phyloP scores from a whole-genome alignment of 768 basidiomycete genomes.

The Lentinula boryana region DNA sequence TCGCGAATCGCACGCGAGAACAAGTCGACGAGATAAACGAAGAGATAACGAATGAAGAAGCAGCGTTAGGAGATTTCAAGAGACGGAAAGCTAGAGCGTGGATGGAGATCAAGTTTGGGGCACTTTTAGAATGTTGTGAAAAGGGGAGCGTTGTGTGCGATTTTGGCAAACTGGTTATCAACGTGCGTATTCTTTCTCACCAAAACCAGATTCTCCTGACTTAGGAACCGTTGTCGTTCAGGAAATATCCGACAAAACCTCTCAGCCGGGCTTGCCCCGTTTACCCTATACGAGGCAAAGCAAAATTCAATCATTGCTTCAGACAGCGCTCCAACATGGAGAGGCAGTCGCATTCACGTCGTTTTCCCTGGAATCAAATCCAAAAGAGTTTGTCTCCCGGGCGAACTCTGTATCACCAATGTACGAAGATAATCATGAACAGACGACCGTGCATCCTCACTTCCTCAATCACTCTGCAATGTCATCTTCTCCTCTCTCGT shows the following conservation, averaged over 20 bases:
- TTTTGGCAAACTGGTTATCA: constrained; percentile 46
- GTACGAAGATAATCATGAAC: not conserved
- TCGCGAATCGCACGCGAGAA: constrained; percentile 60
- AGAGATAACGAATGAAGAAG: constrained; percentile 80
- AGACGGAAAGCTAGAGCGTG: constrained; percentile 59
- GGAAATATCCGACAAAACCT: constrained; percentile 76
- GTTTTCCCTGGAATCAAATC: constrained; percentile 10
- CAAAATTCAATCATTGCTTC: constrained; percentile 53
- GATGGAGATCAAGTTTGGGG: constrained; percentile 85
- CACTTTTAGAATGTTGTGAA: constrained; percentile 76
- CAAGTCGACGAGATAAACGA: constrained; percentile 75
- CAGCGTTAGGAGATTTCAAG: constrained; percentile 78
- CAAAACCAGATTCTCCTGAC: not conserved
- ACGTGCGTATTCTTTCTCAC: constrained; percentile 22
- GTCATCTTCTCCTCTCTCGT: not conserved
- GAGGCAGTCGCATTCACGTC: constrained; percentile 44
- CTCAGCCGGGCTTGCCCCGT: constrained; percentile 74
- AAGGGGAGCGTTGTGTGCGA: constrained; percentile 63
- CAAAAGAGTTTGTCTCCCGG: not conserved
- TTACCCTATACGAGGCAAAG: constrained; percentile 64
- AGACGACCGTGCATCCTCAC: constrained; percentile 5
- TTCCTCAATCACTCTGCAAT: constrained; percentile 6
- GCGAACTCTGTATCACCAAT: not conserved
- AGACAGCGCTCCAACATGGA: constrained; percentile 53
- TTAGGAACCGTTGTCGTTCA: constrained; percentile 15